Evolutionary conservation across 2,329 filamentous ascomycete species (phyloP).

Genomic region (Ceratocystis destructans): DNA sequence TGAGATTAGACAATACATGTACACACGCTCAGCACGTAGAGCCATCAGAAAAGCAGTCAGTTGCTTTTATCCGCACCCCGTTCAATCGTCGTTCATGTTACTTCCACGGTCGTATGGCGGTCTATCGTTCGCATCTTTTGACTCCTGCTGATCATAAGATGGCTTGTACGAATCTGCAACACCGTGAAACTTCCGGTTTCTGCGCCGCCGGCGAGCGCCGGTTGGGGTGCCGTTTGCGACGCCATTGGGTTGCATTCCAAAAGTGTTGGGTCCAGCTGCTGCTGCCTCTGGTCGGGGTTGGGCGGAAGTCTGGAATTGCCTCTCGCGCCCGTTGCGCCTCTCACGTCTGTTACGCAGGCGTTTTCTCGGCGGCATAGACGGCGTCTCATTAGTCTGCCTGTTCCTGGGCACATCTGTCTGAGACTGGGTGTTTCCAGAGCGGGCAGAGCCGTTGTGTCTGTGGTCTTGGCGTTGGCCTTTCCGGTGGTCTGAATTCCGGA

Average conservation of each 20-base stretch:
- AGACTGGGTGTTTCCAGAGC: not conserved
- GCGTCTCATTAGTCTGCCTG: not conserved
- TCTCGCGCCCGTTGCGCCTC: not conserved
- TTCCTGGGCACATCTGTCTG: not conserved
- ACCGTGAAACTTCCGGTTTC: conserved; percentile 8
- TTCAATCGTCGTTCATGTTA: not conserved
- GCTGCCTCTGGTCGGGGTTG: not conserved
- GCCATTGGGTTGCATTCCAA: not conserved
- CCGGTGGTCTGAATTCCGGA: conserved; percentile 21
- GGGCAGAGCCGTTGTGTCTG: not conserved
- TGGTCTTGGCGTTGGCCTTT: not conserved
- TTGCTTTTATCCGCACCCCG: not conserved
- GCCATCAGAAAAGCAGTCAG: not conserved
- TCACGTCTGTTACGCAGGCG: not conserved
- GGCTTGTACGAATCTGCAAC: conserved; percentile 18
- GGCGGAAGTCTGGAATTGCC: not conserved
- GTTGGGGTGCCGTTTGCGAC: not conserved
- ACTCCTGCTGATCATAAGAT: not conserved
- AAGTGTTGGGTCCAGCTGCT: not conserved
- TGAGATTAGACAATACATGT: not conserved
- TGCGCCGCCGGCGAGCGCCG: conserved; percentile 1
- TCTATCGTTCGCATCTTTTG: not conserved
- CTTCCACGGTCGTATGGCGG: not conserved
- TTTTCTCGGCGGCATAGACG: not conserved
- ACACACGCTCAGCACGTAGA: not conserved